phyloP scores from a whole-genome alignment of 257 asterid species.

The Scutellaria baicalensis region DNA sequence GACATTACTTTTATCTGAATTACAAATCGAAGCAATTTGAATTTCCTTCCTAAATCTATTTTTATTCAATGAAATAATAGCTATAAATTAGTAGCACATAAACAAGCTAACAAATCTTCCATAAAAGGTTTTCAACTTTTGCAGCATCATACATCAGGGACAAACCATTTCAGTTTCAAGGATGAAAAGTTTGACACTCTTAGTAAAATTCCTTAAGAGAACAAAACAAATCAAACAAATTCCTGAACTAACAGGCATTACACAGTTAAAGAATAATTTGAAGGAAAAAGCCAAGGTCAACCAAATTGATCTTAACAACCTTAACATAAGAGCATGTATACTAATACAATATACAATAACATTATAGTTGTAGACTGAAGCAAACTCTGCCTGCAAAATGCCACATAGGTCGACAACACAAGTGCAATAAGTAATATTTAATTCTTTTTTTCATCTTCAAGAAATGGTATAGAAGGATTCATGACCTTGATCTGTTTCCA shows the following conservation, averaged over 20 bases:
- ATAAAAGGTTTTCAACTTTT: background rate
- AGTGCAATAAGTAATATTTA: background rate
- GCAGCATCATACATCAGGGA: background rate
- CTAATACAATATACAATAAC: background rate
- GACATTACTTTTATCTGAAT: background rate
- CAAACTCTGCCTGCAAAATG: background rate
- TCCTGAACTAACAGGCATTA: background rate
- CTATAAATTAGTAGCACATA: background rate
- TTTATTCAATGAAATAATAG: background rate
- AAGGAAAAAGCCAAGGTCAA: background rate
- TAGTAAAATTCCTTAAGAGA: background rate
- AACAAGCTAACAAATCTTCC: background rate
- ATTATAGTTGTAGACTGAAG: background rate
- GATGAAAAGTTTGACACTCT: background rate
- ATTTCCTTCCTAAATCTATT: background rate
- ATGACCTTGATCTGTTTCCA: conserved; percentile 69
- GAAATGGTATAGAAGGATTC: conserved; percentile 14
- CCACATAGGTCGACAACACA: background rate
- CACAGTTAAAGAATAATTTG: background rate
- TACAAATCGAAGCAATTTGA: background rate
- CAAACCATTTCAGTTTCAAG: background rate
- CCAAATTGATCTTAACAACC: background rate
- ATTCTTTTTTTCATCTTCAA: background rate
- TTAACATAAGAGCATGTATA: background rate
- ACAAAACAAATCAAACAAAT: background rate